phyloP scores from a whole-genome alignment of 441 rosid species.

The Brassica hybrid region DNA sequence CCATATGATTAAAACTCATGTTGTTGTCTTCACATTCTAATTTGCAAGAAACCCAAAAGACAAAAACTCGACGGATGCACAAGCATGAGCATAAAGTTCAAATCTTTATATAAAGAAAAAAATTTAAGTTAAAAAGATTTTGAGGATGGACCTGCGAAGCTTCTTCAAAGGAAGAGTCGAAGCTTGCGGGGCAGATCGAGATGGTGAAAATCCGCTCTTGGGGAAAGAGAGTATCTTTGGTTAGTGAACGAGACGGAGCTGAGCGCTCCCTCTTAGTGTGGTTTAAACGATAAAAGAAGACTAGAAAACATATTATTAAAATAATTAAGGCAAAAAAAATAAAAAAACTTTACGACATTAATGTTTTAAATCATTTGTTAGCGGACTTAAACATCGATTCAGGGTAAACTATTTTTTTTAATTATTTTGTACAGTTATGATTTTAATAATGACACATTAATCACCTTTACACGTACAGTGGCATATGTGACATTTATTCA shows the following conservation, averaged over 20 bases:
- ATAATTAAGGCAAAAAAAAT: background rate
- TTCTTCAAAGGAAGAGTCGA: conserved; percentile 3
- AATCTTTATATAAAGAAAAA: background rate
- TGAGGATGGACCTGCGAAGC: conserved; percentile 29
- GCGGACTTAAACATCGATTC: too few species aligned
- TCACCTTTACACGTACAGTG: too few species aligned
- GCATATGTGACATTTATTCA: too few species aligned
- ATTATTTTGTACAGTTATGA: too few species aligned
- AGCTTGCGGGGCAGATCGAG: conserved; percentile 42
- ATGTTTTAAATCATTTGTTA: too few species aligned
- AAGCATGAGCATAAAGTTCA: conserved; percentile 11
- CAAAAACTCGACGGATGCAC: too few species aligned
- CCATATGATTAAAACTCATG: conserved; percentile 13
- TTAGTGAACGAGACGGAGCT: conserved; percentile 48
- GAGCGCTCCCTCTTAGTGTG: too few species aligned
- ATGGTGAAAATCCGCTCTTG: conserved; percentile 35
- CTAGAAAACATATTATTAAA: conserved; percentile 18
- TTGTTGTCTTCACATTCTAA: conserved; percentile 7
- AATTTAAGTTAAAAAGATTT: background rate
- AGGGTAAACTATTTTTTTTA: too few species aligned
- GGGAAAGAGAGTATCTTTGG: conserved; percentile 37
- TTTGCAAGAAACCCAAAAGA: background rate
- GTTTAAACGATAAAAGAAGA: conserved; percentile 1
- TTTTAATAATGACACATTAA: too few species aligned
- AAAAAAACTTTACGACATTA: too few species aligned